Percentiles rank a stretch among this genome's conserved stretches.
Conservation (phyloP, 163 green algal genomes). For the Trebouxiophyceae sp. region DNA sequence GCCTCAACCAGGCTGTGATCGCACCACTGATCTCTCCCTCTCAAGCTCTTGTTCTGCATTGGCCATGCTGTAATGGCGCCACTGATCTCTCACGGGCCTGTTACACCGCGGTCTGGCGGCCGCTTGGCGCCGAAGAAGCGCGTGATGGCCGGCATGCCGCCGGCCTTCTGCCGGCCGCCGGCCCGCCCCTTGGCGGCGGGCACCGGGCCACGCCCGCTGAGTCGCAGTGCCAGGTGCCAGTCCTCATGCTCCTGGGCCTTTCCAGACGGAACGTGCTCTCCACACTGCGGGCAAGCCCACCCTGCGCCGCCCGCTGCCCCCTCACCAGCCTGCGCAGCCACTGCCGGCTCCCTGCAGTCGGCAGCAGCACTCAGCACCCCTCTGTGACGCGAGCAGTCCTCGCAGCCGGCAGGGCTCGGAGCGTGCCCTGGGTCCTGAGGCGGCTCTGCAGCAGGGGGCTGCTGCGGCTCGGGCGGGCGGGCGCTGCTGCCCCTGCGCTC, state of each 20-base stretch:
- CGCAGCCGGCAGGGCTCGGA: background rate
- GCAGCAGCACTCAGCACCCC: no score
- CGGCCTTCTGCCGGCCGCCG: background rate
- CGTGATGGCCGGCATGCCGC: background rate
- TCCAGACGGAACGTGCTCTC: background rate
- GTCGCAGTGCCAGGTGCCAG: constrained; percentile 7
- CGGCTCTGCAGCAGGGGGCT: background rate
- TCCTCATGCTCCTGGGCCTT: constrained; percentile 15
- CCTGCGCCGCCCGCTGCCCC: no score
- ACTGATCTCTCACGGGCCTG: no score
- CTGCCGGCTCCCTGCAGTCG: background rate
- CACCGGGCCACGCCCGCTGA: background rate
- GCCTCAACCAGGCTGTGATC: no score
- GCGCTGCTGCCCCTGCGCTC: constrained; percentile 10
- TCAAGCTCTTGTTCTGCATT: no score
- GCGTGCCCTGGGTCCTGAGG: background rate
- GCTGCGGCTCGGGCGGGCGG: background rate
- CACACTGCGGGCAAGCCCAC: constrained; percentile 4
- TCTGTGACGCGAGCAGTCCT: background rate
- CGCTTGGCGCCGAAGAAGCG: no score
- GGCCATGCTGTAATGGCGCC: no score
- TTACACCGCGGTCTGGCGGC: no score
- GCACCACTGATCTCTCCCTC: no score
- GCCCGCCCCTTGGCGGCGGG: background rate
- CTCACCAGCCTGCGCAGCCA: constrained; percentile 1